Conservation (phyloP, 345 rosid species). For the Alliaria petiolata region DNA sequence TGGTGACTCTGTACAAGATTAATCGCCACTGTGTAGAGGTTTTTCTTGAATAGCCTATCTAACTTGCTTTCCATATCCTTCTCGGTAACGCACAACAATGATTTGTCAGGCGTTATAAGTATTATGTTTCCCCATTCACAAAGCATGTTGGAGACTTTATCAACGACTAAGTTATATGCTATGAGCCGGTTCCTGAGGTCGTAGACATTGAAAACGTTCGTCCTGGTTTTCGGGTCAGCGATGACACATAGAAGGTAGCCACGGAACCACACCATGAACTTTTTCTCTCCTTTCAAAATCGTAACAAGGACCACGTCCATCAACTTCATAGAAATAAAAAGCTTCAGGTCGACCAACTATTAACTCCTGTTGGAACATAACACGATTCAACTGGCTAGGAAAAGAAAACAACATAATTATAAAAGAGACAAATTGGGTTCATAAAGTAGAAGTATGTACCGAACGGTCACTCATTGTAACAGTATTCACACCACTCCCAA, state of each 20-base stretch:
- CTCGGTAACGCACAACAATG: constrained; percentile 80
- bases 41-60: constrained; percentile 98
- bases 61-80: constrained; percentile 99
- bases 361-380: constrained; percentile 59
- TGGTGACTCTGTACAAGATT: constrained; percentile 98
- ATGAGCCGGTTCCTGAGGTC: constrained; percentile 90
- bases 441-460: constrained; percentile 40
- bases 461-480: constrained; percentile 89
- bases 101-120: constrained; percentile 67
- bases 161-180: constrained; percentile 79
- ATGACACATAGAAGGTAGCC: constrained; percentile 91
- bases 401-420: neutral
- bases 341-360: constrained; percentile 96
- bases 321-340: constrained; percentile 90
- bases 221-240: constrained; percentile 77
- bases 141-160: constrained; percentile 89
- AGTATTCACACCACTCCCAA: constrained; percentile 63
- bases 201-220: constrained; percentile 71
- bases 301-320: constrained; percentile 99
- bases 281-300: constrained; percentile 99
- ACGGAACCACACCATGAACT: constrained; percentile 89
- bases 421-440: neutral
- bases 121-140: constrained; percentile 95
- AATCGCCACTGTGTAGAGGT: constrained; percentile 86
- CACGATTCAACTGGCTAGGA: constrained; percentile 2